Percentiles rank a stretch among this genome's conserved stretches.
phyloP scores from a whole-genome alignment of 345 rosid species.

The Acer saccharum region DNA sequence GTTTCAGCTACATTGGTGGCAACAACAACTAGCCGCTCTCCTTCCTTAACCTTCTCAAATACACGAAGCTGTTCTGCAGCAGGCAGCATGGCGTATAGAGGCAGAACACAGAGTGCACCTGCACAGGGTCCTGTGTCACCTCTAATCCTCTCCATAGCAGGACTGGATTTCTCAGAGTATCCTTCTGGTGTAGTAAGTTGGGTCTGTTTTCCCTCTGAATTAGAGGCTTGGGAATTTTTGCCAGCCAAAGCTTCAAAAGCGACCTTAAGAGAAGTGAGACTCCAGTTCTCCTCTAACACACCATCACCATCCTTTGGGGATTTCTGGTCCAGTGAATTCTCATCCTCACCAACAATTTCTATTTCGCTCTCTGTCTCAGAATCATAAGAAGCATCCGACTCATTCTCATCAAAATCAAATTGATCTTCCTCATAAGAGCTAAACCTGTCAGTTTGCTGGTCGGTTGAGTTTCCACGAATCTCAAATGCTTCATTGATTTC shows the following conservation, averaged over 20 bases:
- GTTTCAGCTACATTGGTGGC: constrained; percentile 99
- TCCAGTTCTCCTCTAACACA: constrained; percentile 40
- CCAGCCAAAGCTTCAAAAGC: constrained; percentile 71
- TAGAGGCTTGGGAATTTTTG: constrained; percentile 30
- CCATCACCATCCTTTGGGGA: constrained; percentile 32
- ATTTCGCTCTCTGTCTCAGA: constrained; percentile 69
- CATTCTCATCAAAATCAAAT: constrained; percentile 42
- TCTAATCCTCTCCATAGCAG: constrained; percentile 25
- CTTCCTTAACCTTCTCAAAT: constrained; percentile 78
- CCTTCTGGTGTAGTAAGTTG: constrained; percentile 21
- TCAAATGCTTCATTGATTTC: constrained; percentile 82
- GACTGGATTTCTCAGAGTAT: constrained; percentile 27
- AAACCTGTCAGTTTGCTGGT: constrained; percentile 52
- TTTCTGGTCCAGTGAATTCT: constrained; percentile 26
- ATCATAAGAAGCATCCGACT: constrained; percentile 48
- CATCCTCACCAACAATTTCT: constrained; percentile 48
- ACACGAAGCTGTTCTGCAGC: constrained; percentile 82
- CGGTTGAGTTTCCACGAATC: constrained; percentile 31
- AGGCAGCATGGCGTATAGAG: constrained; percentile 92
- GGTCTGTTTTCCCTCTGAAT: constrained; percentile 21
- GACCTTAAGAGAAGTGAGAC: constrained; percentile 65
- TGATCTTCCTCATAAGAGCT: constrained; percentile 58
- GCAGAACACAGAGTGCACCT: constrained; percentile 60
- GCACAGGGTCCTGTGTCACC: constrained; percentile 26
- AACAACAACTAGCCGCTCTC: constrained; percentile 79